Conservation (phyloP, 352 stramenopile genomes). For the Peronospora farinosa region DNA sequence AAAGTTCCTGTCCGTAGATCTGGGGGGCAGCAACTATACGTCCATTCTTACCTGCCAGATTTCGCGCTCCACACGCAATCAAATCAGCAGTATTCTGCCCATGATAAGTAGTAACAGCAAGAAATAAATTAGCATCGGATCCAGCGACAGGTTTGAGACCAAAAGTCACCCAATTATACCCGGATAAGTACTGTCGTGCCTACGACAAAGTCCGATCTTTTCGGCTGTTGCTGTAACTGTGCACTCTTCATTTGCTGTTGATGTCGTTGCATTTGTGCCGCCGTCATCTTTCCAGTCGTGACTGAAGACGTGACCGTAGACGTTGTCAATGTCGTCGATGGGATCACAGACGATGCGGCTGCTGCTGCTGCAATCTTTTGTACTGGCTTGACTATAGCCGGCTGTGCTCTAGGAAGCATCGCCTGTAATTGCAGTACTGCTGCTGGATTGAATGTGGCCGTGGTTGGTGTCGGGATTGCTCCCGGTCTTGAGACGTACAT, state of each 20-base stretch:
- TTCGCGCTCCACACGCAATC: slow-evolving; percentile 63
- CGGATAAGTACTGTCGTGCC: slow-evolving; percentile 63
- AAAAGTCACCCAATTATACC: slow-evolving; percentile 27
- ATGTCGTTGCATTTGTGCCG: slow-evolving; percentile 30
- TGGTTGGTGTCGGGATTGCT: slow-evolving; percentile 9
- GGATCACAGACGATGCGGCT: slow-evolving; percentile 18
- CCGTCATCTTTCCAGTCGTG: slow-evolving; percentile 19
- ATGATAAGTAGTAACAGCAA: background rate
- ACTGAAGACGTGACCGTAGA: slow-evolving; percentile 17
- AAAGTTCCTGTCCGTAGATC: slow-evolving; percentile 74
- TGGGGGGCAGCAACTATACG: slow-evolving; percentile 68
- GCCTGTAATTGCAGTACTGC: slow-evolving; percentile 29
- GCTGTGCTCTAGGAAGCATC: slow-evolving; percentile 28
- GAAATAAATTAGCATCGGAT: background rate
- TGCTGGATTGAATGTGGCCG: slow-evolving; percentile 25
- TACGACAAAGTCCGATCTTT: slow-evolving; percentile 57
- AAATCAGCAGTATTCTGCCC: slow-evolving; percentile 62
- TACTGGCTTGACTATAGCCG: slow-evolving; percentile 20
- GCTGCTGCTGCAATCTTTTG: slow-evolving; percentile 26
- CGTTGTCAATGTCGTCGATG: slow-evolving; percentile 23
- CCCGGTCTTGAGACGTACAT: slow-evolving; percentile 25
- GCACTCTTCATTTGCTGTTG: slow-evolving; percentile 34
- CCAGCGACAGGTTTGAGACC: background rate
- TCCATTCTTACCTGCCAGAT: slow-evolving; percentile 66
- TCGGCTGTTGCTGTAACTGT: slow-evolving; percentile 29